Evolutionary conservation across 2,329 filamentous ascomycete genomes (phyloP), one percentile per base, ranked within the genome.

Genomic region (Aspergillus neoniger): DNA sequence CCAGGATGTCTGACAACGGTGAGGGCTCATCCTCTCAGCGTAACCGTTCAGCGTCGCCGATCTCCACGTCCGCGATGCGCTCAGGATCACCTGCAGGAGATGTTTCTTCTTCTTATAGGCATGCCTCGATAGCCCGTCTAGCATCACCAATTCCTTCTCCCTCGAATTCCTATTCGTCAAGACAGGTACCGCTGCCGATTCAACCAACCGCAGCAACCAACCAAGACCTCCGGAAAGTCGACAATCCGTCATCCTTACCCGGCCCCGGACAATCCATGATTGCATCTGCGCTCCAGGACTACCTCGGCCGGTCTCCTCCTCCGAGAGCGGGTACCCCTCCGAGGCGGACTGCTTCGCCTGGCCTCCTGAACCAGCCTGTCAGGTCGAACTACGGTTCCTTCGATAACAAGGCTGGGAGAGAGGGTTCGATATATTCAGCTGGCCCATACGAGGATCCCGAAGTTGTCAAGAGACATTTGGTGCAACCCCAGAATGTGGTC

Each of bases 251-350:
- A 21, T 89, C 86, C 53, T 78, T 86, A 7, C 86, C 88, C 6
- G 92, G 91, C 0, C 92, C 92, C 6, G 92, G 92, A 23, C 86
- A 92, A 52, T 97, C 94, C 25, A 93, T 92, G 62, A 85, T 98
- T 57, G 92, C 94, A 38, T 91, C 91, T 25, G 94, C 92, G n/a
- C 80, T 97, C 64, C 90, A 90, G 62, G 88, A 89, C 68, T 90
- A 88, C 10, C 79, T 90, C 39, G 89, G 88, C 63, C 85, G 72
- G 52, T 77, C 74, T 47, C 75, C 76, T 47, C 74, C 76, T 28
- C 77, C 77, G 44, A 72, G 70, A 39, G 69, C 75, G 60, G 75
- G 71, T 12, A 81, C 81, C 19, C 81, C 83, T 30, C 78, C 81
- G 15, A 72, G 78, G 68, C 79, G 86, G 59, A 76, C 86, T 43